phyloP scores from a whole-genome alignment of 2,329 filamentous ascomycete species.

The Sporothrix variecibatus region DNA sequence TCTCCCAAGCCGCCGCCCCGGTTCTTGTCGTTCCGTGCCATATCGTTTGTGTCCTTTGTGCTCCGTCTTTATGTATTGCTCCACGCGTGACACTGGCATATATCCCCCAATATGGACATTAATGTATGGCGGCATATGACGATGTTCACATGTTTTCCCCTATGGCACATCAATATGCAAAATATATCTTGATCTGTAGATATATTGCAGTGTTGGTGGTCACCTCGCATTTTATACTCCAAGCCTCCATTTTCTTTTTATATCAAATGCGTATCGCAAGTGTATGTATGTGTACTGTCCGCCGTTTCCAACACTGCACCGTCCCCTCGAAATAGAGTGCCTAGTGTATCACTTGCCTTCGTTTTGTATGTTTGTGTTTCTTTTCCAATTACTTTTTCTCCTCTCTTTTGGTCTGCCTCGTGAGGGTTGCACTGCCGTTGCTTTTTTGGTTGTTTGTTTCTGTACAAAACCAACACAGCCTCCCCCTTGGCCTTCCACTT shows the following conservation, averaged over 20 bases:
- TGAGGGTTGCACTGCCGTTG: background rate
- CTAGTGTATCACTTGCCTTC: background rate
- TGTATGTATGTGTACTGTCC: background rate
- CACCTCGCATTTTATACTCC: background rate
- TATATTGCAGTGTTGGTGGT: background rate
- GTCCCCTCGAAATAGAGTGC: background rate
- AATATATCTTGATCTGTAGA: constrained; percentile 2
- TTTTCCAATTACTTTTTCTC: background rate
- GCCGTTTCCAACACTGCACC: background rate
- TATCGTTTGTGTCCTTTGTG: background rate
- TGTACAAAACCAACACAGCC: background rate
- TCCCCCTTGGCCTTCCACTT: background rate
- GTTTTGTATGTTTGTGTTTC: background rate
- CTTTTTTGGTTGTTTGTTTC: background rate
- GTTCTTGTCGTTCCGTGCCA: constrained; percentile 4
- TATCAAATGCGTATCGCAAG: background rate
- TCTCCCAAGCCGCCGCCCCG: background rate
- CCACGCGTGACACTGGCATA: background rate
- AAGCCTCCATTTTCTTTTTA: background rate
- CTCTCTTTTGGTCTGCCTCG: background rate
- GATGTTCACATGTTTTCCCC: background rate
- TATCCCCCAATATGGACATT: background rate
- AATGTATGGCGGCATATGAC: background rate
- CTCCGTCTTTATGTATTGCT: background rate
- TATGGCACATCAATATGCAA: background rate